These are phyloP conservation scores for Ogataea ramenticola DNA, from an alignment of 805 yeast species.

Conservation along the genomic window DNA sequence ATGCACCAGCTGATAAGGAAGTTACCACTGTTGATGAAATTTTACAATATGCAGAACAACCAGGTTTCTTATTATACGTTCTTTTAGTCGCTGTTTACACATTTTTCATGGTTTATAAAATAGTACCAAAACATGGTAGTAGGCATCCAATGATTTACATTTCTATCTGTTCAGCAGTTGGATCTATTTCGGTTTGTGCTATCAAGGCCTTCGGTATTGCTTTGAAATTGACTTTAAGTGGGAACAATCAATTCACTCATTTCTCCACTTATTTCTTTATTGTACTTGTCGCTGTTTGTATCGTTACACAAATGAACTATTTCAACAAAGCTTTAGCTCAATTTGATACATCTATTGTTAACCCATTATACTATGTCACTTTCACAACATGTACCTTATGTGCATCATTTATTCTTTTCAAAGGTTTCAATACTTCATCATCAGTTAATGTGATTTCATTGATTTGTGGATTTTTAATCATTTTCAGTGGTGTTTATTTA, in stretches of 20 bases:
- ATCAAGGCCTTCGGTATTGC: conserved; percentile 94
- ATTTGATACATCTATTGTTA: conserved; percentile 87
- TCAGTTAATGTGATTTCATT: conserved; percentile 75
- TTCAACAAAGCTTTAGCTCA: conserved; percentile 91
- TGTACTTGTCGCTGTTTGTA: conserved; percentile 70
- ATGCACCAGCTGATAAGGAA: conserved; percentile 93
- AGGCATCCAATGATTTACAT: conserved; percentile 84
- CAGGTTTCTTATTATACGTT: conserved; percentile 66
- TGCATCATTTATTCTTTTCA: conserved; percentile 80
- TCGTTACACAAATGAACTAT: conserved; percentile 86
- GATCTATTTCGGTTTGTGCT: conserved; percentile 85
- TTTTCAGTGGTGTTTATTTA: conserved; percentile 80
- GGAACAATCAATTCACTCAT: conserved; percentile 84
- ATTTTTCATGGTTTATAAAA: conserved; percentile 69
- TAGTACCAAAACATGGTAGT: conserved; percentile 75
- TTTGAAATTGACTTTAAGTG: conserved; percentile 71
- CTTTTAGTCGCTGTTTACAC: conserved; percentile 59
- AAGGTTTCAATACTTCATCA: conserved; percentile 80
- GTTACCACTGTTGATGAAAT: conserved; percentile 85
- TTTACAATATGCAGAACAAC: conserved; percentile 68
- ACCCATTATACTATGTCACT: conserved; percentile 84
- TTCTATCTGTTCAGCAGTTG: conserved; percentile 84
- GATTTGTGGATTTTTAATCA: conserved; percentile 77
- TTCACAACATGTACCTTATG: conserved; percentile 82
- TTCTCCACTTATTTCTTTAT: conserved; percentile 78